Evolutionary conservation across 1,139 yeast genomes (phyloP).

Genomic region (Hansenula sp.): DNA sequence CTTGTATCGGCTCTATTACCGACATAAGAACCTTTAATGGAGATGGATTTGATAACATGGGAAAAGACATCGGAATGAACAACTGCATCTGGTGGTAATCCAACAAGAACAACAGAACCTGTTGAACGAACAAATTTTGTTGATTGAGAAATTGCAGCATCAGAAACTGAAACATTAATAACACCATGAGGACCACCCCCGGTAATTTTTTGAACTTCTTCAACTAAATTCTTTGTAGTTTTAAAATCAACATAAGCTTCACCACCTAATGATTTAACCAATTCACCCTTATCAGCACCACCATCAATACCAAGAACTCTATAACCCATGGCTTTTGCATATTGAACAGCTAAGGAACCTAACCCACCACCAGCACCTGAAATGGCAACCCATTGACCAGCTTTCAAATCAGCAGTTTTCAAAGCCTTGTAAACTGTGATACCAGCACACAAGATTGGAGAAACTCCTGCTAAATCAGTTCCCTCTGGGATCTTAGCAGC

Average conservation of each 20-base stretch:
- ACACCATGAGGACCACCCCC: slow-evolving; percentile 79
- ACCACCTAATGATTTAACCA: slow-evolving; percentile 60
- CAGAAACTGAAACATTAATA: slow-evolving; percentile 77
- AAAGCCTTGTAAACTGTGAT: slow-evolving; percentile 82
- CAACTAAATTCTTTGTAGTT: slow-evolving; percentile 45
- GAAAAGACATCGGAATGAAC: slow-evolving; percentile 58
- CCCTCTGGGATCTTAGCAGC: slow-evolving; percentile 75
- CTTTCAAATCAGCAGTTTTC: slow-evolving; percentile 58
- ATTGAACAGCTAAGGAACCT: slow-evolving; percentile 77
- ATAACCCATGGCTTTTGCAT: slow-evolving; percentile 79
- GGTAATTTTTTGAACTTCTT: slow-evolving; percentile 54
- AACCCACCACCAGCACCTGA: slow-evolving; percentile 88
- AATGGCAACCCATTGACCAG: slow-evolving; percentile 79
- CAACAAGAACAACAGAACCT: slow-evolving; percentile 79
- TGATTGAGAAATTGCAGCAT: slow-evolving; percentile 66
- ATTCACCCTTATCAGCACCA: slow-evolving; percentile 59
- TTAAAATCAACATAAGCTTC: slow-evolving; percentile 68
- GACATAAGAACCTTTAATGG: slow-evolving; percentile 72
- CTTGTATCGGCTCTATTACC: slow-evolving; percentile 79
- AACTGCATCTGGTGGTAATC: slow-evolving; percentile 72
- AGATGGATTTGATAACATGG: slow-evolving; percentile 61
- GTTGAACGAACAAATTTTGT: slow-evolving; percentile 65
- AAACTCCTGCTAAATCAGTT: slow-evolving; percentile 66
- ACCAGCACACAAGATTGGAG: slow-evolving; percentile 84
- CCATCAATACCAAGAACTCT: slow-evolving; percentile 76